Base-by-base conservation (phyloP, 805 yeast genomes). In the Hanseniaspora clermontiae region DNA sequence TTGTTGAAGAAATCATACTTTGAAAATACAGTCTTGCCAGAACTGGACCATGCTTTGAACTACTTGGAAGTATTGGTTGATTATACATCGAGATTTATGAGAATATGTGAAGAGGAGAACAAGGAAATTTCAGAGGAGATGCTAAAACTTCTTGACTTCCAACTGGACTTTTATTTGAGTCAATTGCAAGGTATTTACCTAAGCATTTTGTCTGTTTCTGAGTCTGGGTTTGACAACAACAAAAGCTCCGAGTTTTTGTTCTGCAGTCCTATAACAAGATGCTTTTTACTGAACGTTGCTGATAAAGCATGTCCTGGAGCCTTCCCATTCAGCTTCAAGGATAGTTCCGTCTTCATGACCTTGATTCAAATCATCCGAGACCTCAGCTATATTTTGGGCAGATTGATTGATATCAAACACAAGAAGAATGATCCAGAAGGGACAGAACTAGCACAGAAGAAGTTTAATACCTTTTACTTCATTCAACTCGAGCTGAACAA, bases 21-120 rank as follows among this genome's bases (percentile, higher is more conserved):
- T 15, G 57, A 53, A 20, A 53, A 53, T n/a, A 53, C 57, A 12
- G 57, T 53, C 8, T 32, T 53, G 20, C 57, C 57, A 7, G 57
- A 43, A 14, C 11, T 46, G 14, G 49, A 53, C 32, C 49, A 53
- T 39, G 50, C 57, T 7, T 29, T 53, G 36, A 45, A 45, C 29
- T 53, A 53, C n/a, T 53, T 46, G 14, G 49, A 39, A 15, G 49
- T 46, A 5, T 40, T 53, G 32, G 51, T 32, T 8, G 51, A 53
- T 14, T 46, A 49, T 32, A 53, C 57, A 6, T 15, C 49, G 3
- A 53, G 43, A 1, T 53, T 46, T 24, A 9, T 53, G 20, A 37
- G n/a, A 36, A 31, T 31, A 8, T 45, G 37, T 11, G 31, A 34
- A 8, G 39, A 38, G 3, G 36, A 37, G 3, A 31, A 37, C 12